Base-by-base conservation (phyloP, 768 basidiomycete species). In the Panaeolus papilionaceus region DNA sequence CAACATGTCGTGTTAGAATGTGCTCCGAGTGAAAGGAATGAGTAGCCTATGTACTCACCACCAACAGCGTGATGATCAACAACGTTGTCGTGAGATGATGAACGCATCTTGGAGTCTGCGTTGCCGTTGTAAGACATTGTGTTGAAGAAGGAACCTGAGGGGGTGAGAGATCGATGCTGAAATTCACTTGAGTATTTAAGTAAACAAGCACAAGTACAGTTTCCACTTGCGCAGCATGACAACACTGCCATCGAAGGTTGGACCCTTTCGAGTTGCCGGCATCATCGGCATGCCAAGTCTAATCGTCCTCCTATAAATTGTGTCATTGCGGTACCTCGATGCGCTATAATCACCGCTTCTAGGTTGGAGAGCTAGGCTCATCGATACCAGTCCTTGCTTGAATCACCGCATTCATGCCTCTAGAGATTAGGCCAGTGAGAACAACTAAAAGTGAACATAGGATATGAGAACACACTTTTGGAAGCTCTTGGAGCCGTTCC, bases 31-130 rank as follows among this genome's bases (percentile, higher is more conserved):
- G 54, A 18, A 67, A 28, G 42, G 20, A 12, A 69, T 64, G 61
- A 38, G 28, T 42, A 39, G 66, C 26, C 54, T 40, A 65, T 33
- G 33, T 33, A 74, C 84, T 72, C 74, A 91, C 92, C 92, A 74
- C 86, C 76, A 37, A 87, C 87, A 61, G 90, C 88, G 66, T 86
- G 77, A 76, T 91, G 91, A 76, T 92, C 92, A 5, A 92, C 92
- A 37, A 92, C 91, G 71, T 92, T 90, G 37, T 85, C 54, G 16
- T 58, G 54, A 7, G 54, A 7, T 85, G 79, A 38, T 83, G 82
- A 28, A 79, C 74, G n/a, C 62, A 37, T 14, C 62, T 45, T 63
- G 39, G 38, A 12, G 38, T 63, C 62, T 11, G 14, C 6, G 18
- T 28, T 10, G n/a, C 38, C 62, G 62, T 63, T 39, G 38, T 40